Evolutionary conservation across 2,329 filamentous ascomycete genomes (phyloP).

Genomic region (Pseudogymnoascus sp.): DNA sequence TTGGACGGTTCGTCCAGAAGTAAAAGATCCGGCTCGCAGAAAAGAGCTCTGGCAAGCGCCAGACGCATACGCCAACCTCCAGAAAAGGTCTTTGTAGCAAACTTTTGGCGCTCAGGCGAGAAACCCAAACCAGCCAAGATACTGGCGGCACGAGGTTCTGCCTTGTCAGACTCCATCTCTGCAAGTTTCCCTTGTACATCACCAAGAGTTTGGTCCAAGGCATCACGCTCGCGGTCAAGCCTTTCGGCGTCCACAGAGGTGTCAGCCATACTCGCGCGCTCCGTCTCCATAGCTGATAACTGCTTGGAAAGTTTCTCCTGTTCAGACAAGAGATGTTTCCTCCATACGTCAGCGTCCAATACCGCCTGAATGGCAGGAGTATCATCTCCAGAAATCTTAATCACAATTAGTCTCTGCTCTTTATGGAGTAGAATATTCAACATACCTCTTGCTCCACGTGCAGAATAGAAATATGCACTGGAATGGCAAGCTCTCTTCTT

Average conservation of each 20-base stretch:
- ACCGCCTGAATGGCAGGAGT: slow-evolving; percentile 92
- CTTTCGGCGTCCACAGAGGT: slow-evolving; percentile 81
- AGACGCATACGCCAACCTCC: slow-evolving; percentile 99
- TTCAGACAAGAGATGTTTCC: slow-evolving; percentile 85
- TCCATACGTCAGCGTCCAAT: slow-evolving; percentile 95
- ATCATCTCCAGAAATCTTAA: slow-evolving; percentile 83
- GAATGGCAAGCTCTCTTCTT: slow-evolving; percentile 86
- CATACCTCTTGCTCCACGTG: slow-evolving; percentile 94
- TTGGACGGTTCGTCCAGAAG: slow-evolving; percentile 98
- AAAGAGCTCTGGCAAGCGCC: slow-evolving; percentile 85
- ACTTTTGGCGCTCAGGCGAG: slow-evolving; percentile 85
- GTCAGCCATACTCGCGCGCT: slow-evolving; percentile 75
- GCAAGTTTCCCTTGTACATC: slow-evolving; percentile 87
- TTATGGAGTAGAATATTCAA: neutral
- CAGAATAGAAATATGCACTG: slow-evolving; percentile 95
- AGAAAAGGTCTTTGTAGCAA: slow-evolving; percentile 93
- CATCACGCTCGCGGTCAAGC: slow-evolving; percentile 80
- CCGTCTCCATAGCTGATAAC: slow-evolving; percentile 66
- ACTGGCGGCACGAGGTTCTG: slow-evolving; percentile 87
- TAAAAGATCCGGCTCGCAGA: slow-evolving; percentile 93
- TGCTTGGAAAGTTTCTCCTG: slow-evolving; percentile 77
- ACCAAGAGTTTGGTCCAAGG: slow-evolving; percentile 79
- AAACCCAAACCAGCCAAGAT: slow-evolving; percentile 96
- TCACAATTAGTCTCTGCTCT: slow-evolving; percentile 18
- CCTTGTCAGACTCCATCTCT: slow-evolving; percentile 99